Evolutionary conservation across 345 rosid species (phyloP).

Genomic region (Lepidium aucheri): DNA sequence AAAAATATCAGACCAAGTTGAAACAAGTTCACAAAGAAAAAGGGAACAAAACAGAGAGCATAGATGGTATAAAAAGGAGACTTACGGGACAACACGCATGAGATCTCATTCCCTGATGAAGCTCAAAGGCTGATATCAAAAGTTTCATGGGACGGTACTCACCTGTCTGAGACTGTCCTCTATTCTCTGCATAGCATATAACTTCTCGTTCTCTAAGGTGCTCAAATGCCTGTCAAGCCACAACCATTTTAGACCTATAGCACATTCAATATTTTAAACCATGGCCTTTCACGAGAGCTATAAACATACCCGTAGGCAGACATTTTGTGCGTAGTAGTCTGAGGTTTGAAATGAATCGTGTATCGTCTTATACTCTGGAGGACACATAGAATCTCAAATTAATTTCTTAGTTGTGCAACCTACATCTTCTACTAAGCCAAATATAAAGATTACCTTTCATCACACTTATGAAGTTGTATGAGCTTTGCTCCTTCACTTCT

Average conservation of each 20-base stretch:
- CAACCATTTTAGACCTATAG: conserved; percentile 9
- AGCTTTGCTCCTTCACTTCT: conserved; percentile 79
- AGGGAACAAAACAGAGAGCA: not conserved
- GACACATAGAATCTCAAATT: conserved; percentile 3
- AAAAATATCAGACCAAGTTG: no score
- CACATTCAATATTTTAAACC: not conserved
- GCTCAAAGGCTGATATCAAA: conserved; percentile 57
- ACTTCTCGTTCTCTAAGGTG: conserved; percentile 59
- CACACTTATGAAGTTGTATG: conserved; percentile 71
- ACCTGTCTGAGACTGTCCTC: conserved; percentile 54
- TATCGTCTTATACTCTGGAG: conserved; percentile 74
- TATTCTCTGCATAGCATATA: conserved; percentile 55
- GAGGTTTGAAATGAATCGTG: conserved; percentile 73
- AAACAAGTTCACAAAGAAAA: no score
- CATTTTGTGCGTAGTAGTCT: conserved; percentile 56
- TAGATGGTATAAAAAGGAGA: not conserved
- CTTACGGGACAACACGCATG: conserved; percentile 89
- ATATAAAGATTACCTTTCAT: conserved; percentile 59
- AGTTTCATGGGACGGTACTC: conserved; percentile 75
- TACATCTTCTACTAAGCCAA: not conserved
- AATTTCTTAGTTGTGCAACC: not conserved
- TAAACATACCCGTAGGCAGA: conserved; percentile 65
- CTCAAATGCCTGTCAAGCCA: conserved; percentile 69
- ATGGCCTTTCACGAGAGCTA: not conserved
- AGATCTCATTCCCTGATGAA: conserved; percentile 64